Percentiles rank a stretch among this genome's conserved stretches.
Evolutionary conservation across 2,329 filamentous ascomycete genomes (phyloP).

Genomic region (Fusarium clavum): DNA sequence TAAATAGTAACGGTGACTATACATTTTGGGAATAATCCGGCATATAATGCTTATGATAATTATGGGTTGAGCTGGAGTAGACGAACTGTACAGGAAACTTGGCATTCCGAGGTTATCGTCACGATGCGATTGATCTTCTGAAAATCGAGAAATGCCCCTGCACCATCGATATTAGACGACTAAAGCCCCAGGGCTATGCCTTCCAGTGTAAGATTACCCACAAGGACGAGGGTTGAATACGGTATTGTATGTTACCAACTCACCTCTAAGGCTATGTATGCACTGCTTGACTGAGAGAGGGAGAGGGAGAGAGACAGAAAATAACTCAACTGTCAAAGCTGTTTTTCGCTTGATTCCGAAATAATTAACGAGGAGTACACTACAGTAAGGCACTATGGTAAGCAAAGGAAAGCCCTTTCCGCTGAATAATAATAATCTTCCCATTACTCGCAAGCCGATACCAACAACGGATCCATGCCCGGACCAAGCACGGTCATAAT

Average conservation of each 20-base stretch:
- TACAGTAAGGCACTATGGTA: not conserved
- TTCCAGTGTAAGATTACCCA: slow-evolving; percentile 9
- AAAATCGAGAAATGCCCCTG: slow-evolving; percentile 19
- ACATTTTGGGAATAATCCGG: not conserved
- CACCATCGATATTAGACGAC: slow-evolving; percentile 5
- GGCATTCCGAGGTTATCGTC: slow-evolving; percentile 9
- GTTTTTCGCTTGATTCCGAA: not conserved
- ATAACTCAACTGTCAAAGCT: not conserved
- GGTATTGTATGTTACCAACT: not conserved
- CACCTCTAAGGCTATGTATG: not conserved
- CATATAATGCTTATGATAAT: not conserved
- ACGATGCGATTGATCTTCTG: slow-evolving; percentile 14
- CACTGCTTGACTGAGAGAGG: not conserved
- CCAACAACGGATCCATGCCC: slow-evolving; percentile 29
- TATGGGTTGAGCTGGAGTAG: not conserved
- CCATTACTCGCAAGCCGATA: slow-evolving; percentile 14
- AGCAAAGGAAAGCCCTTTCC: not conserved
- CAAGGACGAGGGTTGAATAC: not conserved
- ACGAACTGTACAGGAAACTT: not conserved
- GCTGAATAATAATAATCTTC: slow-evolving; percentile 27
- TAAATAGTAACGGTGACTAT: slow-evolving; percentile 27
- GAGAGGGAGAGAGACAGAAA: not conserved
- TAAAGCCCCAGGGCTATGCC: not conserved
- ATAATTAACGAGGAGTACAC: slow-evolving; percentile 2
- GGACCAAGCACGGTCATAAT: slow-evolving; percentile 17